Base-by-base conservation (phyloP, 148 eudicot species). In the Chenopodium berlandieri region DNA sequence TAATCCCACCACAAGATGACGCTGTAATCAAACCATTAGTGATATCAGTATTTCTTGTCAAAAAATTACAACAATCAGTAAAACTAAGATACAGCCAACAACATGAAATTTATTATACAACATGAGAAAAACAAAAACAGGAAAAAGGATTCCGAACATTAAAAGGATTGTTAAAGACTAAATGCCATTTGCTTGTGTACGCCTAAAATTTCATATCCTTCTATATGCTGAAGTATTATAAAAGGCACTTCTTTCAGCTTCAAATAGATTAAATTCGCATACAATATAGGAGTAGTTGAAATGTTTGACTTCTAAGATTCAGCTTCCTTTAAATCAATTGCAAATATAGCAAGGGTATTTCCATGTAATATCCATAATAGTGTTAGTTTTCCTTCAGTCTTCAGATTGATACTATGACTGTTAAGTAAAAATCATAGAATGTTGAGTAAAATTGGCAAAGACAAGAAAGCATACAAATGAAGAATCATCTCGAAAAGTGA, bases 1-100 rank as follows among this genome's bases (percentile, higher is more conserved):
- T 75, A 97, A 79, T 84, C 99, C 99, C 78, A 97, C 91, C 81
- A 97, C 97, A 82, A 97, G 98, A 85, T 97, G 99, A 76, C 99
- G 91, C 99, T 97, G 95, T 71, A 82, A 78, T 20, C 47, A 81
- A 80, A 63, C 76, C 27, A 74, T n/a, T 78, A 75, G 73, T 30
- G 72, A 40, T 46, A 73, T 84, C 79, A 84, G 86, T 84, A 44
- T 67, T 20, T 74, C 60, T 75, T 71, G 60, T 73, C 40, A 69
- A 54, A 54, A 7, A 9, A 23, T 30, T 67, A 31, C 8, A 78
- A 27, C 72, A 77, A 64, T 52, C 64, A 62, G 58, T 46, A 30
- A 71, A 56, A 56, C 4, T 56, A 56, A 56, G 62, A 56, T 56
- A 56, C 22, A 17, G 22, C 22, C 62, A 56, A 56, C 62, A 16